Evolutionary conservation across 2,329 filamentous ascomycete species (phyloP).

Genomic region (Neoarthrinium moseri): DNA sequence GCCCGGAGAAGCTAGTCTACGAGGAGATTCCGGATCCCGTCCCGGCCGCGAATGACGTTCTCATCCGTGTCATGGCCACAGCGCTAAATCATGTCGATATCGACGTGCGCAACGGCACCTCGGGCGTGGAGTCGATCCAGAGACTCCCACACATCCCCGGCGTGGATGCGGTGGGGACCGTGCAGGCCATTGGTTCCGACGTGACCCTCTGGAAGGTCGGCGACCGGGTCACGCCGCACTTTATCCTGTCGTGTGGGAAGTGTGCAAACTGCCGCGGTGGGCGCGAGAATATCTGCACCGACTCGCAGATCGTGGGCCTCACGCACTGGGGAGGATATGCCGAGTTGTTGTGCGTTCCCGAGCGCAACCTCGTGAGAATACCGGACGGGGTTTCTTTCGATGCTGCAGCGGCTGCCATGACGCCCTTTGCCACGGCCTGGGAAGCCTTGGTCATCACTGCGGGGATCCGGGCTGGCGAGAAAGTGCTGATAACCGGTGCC

Average conservation of each 20-base stretch:
- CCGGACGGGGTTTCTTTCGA: not conserved
- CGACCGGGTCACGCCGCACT: slow-evolving; percentile 6
- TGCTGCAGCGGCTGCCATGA: slow-evolving; percentile 1
- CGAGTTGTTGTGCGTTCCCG: not conserved
- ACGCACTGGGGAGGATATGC: slow-evolving; percentile 6
- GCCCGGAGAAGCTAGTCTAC: not conserved
- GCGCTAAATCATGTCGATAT: slow-evolving; percentile 8
- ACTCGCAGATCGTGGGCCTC: not conserved
- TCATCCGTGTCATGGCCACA: slow-evolving; percentile 1
- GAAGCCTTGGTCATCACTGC: slow-evolving; percentile 3
- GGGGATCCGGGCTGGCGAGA: slow-evolving; percentile 1
- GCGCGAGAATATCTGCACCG: slow-evolving; percentile 3
- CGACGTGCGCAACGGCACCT: slow-evolving; percentile 4
- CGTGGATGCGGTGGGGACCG: slow-evolving; percentile 4
- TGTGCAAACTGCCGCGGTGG: slow-evolving; percentile 5
- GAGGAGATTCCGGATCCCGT: slow-evolving; percentile 2
- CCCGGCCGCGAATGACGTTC: not conserved
- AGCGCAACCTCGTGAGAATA: not conserved
- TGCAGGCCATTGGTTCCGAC: not conserved
- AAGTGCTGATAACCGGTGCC: not conserved
- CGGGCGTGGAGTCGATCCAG: slow-evolving; percentile 1
- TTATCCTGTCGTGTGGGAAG: not conserved
- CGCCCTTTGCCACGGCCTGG: slow-evolving; percentile 3
- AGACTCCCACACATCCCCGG: slow-evolving; percentile 3
- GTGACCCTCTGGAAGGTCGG: not conserved